Evolutionary conservation across 140 eudicot genomes (phyloP), one percentile per base, ranked within the genome.

Genomic region (Senecio squalidus): DNA sequence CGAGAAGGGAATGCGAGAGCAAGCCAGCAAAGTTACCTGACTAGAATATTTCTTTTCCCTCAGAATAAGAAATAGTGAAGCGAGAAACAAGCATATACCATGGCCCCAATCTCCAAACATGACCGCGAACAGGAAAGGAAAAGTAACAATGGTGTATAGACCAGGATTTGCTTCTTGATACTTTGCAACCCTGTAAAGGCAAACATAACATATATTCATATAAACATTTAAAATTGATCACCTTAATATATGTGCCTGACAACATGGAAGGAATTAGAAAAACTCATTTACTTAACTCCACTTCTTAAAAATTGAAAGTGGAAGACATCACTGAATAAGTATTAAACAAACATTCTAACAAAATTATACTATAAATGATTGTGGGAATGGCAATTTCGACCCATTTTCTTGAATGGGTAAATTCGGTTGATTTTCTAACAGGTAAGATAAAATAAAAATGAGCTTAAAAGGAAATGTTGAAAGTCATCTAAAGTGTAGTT

Each of bases 51-150:
- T 82, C 78, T 80, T 89, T 67, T 85, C 95, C 59, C 85, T 70
- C 16, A 89, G 23, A 15, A 89, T 66, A 58, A 89, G 85, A 74
- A 71, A 84, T 51, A 85, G 55, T 30, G 97, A 67, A 2, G 81
- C 95, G 51, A 89, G 76, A 67, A 85, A 71, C 85, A 89, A 75
- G 70, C 97, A 89, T 72, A 89, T 75, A 16, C 95, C 95, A 73
- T 89, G 95, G 38, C 97, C 97, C 95, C 95, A 88, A 62, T 88
- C 96, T 54, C 96, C 96, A 69, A 88, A 88, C 96, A 88, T 88
- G 49, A 89, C 89, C 9, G 97, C 97, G 80, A 89, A 89, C 27
- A 89, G 77, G 66, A 89, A 89, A 6, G 97, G 97, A 54, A 89
- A 89, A n/a, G 97, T 89, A 30, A 85, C 78, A 70, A 89, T 66